These are phyloP conservation scores for Macrotyloma uniflorum DNA, from an alignment of 306 rosid genomes.

Conservation along the genomic window DNA sequence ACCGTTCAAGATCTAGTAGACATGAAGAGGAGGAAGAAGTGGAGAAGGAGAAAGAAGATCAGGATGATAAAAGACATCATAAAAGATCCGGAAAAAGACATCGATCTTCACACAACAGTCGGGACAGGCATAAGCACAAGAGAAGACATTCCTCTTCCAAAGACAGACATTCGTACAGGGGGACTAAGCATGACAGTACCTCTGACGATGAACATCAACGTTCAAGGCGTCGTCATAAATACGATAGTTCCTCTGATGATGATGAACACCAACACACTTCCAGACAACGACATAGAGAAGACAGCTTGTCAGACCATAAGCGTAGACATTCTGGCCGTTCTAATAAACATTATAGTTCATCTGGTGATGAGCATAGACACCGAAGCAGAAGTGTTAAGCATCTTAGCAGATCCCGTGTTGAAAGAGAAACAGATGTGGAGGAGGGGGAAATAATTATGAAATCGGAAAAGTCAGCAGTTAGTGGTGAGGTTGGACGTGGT, in stretches of 20 bases:
- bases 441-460: slow-evolving; percentile 70
- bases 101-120: slow-evolving; percentile 51
- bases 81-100: slow-evolving; percentile 64
- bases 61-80: slow-evolving; percentile 46
- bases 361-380: slow-evolving; percentile 50
- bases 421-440: slow-evolving; percentile 57
- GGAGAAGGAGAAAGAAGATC: slow-evolving; percentile 32
- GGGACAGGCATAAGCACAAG: slow-evolving; percentile 62
- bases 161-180: slow-evolving; percentile 43
- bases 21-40: slow-evolving; percentile 42
- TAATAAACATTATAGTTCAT: slow-evolving; percentile 41
- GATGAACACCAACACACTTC: slow-evolving; percentile 45
- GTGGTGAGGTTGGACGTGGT: slow-evolving; percentile 41
- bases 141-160: slow-evolving; percentile 59
- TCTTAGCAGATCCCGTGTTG: slow-evolving; percentile 40
- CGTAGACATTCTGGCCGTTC: slow-evolving; percentile 37
- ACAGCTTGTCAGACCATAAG: slow-evolving; percentile 45
- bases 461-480: slow-evolving; percentile 49
- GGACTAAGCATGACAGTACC: slow-evolving; percentile 44
- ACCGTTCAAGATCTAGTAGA: slow-evolving; percentile 61
- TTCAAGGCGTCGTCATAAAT: slow-evolving; percentile 40
- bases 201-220: slow-evolving; percentile 46
- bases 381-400: slow-evolving; percentile 41
- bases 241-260: slow-evolving; percentile 45
- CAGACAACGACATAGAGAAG: slow-evolving; percentile 27